A percentile compares a stretch with the other conserved stretches of the same genome.
phyloP scores from a whole-genome alignment of 345 rosid species.

The Citrus australasica region DNA sequence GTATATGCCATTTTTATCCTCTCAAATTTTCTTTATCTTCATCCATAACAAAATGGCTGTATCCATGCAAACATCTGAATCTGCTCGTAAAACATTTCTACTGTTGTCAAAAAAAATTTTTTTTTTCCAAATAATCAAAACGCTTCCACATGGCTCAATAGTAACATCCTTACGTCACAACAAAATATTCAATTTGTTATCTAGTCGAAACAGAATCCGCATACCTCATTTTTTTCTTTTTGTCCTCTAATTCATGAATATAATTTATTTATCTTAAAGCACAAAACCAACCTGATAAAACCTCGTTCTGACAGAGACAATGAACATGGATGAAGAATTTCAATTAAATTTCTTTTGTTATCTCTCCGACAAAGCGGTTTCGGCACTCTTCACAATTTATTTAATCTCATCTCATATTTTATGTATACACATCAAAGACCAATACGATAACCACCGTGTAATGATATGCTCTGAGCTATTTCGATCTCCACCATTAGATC shows the following conservation, averaged over 20 bases:
- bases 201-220: background rate
- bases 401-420: background rate
- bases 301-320: constrained; percentile 33
- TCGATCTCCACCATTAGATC: constrained; percentile 6
- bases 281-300: constrained; percentile 20
- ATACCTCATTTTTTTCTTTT: background rate
- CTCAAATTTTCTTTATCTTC: background rate
- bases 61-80: too few relatives aligned
- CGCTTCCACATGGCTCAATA: constrained; percentile 4
- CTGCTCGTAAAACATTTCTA: too few relatives aligned
- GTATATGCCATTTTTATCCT: background rate
- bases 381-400: constrained; percentile 21
- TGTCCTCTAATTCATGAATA: background rate
- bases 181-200: background rate
- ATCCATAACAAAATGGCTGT: background rate
- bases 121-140: background rate
- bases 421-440: background rate
- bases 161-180: background rate
- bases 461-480: background rate
- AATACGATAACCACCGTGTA: background rate
- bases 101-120: too few relatives aligned
- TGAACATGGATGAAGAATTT: constrained; percentile 40
- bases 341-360: background rate
- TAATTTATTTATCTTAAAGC: background rate
- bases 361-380: constrained; percentile 28